Percentiles rank a stretch among this genome's conserved stretches.
Evolutionary conservation across 768 basidiomycete species (phyloP).

Genomic region (Megacollybia marginata): DNA sequence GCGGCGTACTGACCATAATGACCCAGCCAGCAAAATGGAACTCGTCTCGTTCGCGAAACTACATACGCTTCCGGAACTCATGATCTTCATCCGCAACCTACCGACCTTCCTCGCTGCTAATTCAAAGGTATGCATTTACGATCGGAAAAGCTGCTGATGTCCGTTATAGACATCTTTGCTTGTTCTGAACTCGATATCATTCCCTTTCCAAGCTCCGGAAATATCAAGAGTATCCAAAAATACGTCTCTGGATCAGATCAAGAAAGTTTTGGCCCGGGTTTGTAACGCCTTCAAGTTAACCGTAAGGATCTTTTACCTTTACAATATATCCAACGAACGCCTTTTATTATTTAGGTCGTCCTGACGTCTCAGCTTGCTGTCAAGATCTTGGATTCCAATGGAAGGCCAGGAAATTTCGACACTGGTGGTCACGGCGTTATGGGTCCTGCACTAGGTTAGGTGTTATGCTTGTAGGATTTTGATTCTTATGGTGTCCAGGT

Average conservation of each 20-base stretch:
- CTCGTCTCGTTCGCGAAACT: constrained; percentile 34
- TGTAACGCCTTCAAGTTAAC: constrained; percentile 41
- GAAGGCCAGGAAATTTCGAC: constrained; percentile 56
- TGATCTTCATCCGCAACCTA: constrained; percentile 53
- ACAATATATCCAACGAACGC: neutral
- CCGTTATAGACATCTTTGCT: constrained; percentile 45
- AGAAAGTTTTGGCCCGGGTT: constrained; percentile 41
- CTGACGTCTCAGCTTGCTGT: constrained; percentile 65
- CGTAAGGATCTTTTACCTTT: constrained; percentile 22
- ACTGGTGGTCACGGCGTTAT: constrained; percentile 58
- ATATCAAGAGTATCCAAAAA: constrained; percentile 30
- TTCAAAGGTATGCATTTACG: constrained; percentile 33
- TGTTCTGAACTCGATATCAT: constrained; percentile 60
- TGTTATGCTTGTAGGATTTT: too few species aligned
- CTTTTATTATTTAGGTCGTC: constrained; percentile 38
- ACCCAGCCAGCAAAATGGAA: neutral
- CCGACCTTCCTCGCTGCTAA: constrained; percentile 33
- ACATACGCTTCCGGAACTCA: constrained; percentile 44
- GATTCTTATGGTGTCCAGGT: neutral
- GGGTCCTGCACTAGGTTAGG: constrained; percentile 56
- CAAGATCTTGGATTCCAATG: constrained; percentile 58
- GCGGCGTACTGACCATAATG: constrained; percentile 1
- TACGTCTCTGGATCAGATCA: constrained; percentile 42
- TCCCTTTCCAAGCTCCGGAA: constrained; percentile 50
- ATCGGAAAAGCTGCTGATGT: neutral